phyloP scores from a whole-genome alignment of 495 filamentous ascomycete species.

The Rhypophila decipiens region DNA sequence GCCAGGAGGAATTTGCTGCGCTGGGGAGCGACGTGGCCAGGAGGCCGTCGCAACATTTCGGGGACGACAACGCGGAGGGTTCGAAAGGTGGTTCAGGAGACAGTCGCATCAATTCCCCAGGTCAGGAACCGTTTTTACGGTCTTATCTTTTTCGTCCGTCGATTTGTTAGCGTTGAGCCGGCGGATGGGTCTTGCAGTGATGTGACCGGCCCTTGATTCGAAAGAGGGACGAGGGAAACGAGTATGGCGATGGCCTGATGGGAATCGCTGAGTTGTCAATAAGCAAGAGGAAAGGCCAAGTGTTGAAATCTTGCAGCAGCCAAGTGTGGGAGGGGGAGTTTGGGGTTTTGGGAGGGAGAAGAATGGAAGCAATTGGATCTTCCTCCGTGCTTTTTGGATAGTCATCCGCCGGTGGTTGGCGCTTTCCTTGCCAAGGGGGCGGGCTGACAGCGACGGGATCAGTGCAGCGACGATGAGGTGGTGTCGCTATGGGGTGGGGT shows the following conservation, averaged over 20 bases:
- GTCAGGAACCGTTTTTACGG: not conserved
- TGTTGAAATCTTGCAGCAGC: too few relatives aligned
- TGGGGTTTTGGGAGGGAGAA: conserved; percentile 7
- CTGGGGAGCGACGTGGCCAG: conserved; percentile 43
- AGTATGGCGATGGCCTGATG: too few relatives aligned
- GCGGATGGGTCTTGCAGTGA: too few relatives aligned
- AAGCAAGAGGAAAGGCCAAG: not conserved
- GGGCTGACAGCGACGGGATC: not conserved
- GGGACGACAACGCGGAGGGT: conserved; percentile 36
- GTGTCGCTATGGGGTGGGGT: conserved; percentile 5
- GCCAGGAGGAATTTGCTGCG: conserved; percentile 42
- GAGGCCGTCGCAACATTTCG: conserved; percentile 53
- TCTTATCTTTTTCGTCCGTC: too few relatives aligned
- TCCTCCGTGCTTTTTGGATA: not conserved
- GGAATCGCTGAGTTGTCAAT: too few relatives aligned
- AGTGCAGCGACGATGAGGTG: conserved; percentile 11
- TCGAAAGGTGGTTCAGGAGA: conserved; percentile 13
- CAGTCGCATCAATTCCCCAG: conserved; percentile 15
- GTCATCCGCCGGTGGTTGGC: conserved; percentile 14
- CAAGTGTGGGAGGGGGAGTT: not conserved
- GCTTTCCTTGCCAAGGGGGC: conserved; percentile 3
- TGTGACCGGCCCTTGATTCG: too few relatives aligned
- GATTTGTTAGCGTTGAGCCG: too few relatives aligned
- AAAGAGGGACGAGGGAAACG: too few relatives aligned
- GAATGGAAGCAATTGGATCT: conserved; percentile 25